Evolutionary conservation across 768 basidiomycete species (phyloP).

Genomic region (Piloderma croceum): DNA sequence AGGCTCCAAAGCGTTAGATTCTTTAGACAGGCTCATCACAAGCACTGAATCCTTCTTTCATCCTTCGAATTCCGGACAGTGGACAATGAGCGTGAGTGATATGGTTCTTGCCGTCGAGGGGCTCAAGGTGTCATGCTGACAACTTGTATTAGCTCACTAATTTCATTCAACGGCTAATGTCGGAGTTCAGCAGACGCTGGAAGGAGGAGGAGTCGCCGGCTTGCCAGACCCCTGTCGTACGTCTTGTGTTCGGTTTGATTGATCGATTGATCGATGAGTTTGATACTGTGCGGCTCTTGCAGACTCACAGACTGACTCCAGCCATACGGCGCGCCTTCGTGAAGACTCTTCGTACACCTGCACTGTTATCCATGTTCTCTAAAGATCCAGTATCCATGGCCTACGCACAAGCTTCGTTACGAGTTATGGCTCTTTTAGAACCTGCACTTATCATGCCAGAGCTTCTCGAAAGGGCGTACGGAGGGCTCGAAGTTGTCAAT

Average conservation of each 20-base stretch:
- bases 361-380: conserved; percentile 86
- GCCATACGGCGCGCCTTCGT: conserved; percentile 81
- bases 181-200: conserved; percentile 76
- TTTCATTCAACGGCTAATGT: conserved; percentile 65
- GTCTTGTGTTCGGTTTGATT: conserved; percentile 13
- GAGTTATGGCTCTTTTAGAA: conserved; percentile 72
- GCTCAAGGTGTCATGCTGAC: no score
- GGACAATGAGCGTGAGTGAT: conserved; percentile 53
- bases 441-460: conserved; percentile 86
- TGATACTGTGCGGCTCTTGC: conserved; percentile 1
- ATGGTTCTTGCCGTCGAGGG: conserved; percentile 1
- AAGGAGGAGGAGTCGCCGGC: conserved; percentile 68
- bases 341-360: conserved; percentile 73
- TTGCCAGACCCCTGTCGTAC: conserved; percentile 76
- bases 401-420: conserved; percentile 77
- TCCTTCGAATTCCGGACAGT: conserved; percentile 85
- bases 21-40: conserved; percentile 80
- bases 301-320: conserved; percentile 76
- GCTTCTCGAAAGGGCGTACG: conserved; percentile 83
- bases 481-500: conserved; percentile 87
- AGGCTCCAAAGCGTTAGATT: conserved; percentile 84
- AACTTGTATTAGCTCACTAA: conserved; percentile 45
- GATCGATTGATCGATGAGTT: conserved; percentile 1
- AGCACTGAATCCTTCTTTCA: conserved; percentile 95
- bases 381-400: conserved; percentile 77